A percentile compares a stretch with the other conserved stretches of the same genome.
phyloP scores from a whole-genome alignment of 306 rosid species.

The Canavalia gladiata region DNA sequence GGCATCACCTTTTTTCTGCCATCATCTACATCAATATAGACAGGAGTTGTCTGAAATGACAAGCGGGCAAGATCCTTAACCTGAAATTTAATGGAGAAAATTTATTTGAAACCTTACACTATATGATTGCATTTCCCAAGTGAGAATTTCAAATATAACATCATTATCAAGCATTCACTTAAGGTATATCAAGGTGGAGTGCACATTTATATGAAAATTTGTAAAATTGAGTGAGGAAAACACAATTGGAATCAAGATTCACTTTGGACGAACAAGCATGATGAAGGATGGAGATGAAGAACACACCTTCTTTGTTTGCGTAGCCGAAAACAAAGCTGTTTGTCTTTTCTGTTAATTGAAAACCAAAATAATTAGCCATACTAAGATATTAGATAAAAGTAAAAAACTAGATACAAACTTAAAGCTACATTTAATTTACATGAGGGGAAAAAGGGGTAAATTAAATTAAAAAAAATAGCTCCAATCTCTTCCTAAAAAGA shows the following conservation, averaged over 20 bases:
- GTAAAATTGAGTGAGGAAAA: not conserved
- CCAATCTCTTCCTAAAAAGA: conserved; percentile 12
- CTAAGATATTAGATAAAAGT: not conserved
- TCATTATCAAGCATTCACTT: conserved; percentile 25
- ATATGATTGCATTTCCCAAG: conserved; percentile 24
- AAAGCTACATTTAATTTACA: conserved; percentile 17
- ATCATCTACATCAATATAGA: conserved; percentile 85
- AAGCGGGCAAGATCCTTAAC: conserved; percentile 92
- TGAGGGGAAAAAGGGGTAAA: not conserved
- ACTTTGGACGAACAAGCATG: conserved; percentile 8
- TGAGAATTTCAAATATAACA: conserved; percentile 15
- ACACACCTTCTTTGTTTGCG: conserved; percentile 93
- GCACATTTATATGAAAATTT: not conserved
- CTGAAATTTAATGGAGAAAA: conserved; percentile 52
- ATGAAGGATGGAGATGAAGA: conserved; percentile 8
- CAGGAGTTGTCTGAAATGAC: conserved; percentile 78
- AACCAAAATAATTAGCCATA: conserved; percentile 47
- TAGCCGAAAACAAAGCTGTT: conserved; percentile 97
- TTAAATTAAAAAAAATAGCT: conserved; percentile 1
- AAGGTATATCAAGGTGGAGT: not conserved
- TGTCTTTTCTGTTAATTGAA: conserved; percentile 80
- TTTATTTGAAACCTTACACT: not conserved
- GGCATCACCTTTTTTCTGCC: conserved; percentile 78
- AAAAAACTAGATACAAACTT: conserved; percentile 22
- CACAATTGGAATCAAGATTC: not conserved